phyloP scores from a whole-genome alignment of 73 alveolate species.

The Stentor coeruleus region DNA sequence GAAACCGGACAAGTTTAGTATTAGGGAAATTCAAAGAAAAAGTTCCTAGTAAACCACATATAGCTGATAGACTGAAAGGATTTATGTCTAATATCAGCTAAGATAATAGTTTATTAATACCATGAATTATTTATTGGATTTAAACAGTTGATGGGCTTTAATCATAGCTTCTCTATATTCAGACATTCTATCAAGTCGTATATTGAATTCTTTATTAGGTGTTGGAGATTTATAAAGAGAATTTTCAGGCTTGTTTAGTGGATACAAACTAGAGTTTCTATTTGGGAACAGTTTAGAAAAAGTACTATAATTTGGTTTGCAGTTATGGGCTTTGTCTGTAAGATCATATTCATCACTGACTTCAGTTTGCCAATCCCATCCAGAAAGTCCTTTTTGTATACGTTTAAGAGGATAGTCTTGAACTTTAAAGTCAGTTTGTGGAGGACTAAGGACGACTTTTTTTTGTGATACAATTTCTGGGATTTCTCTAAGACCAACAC shows the following conservation, averaged over 20 bases:
- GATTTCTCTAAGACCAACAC: background rate
- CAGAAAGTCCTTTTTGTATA: constrained; percentile 23
- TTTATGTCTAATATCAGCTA: too few relatives aligned
- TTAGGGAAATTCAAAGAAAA: too few relatives aligned
- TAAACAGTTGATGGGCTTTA: background rate
- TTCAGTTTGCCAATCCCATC: constrained; percentile 21
- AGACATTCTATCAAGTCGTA: background rate
- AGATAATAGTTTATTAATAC: too few relatives aligned
- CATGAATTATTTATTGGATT: too few relatives aligned
- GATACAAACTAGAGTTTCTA: constrained; percentile 6
- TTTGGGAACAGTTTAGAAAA: background rate
- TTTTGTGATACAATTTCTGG: background rate
- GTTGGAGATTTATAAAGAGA: background rate
- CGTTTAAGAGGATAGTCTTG: background rate
- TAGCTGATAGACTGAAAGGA: too few relatives aligned
- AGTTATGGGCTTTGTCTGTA: background rate
- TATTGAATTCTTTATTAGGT: constrained; percentile 13
- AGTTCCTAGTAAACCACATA: too few relatives aligned
- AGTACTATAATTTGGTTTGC: background rate
- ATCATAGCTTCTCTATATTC: constrained; percentile 21
- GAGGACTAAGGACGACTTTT: background rate
- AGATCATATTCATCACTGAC: background rate
- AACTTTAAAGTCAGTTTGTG: constrained; percentile 20
- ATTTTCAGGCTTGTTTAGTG: background rate
- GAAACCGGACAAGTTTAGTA: too few relatives aligned